A percentile compares a stretch with the other conserved stretches of the same genome.
Conservation (phyloP, 345 rosid genomes). For the Adansonia digitata region DNA sequence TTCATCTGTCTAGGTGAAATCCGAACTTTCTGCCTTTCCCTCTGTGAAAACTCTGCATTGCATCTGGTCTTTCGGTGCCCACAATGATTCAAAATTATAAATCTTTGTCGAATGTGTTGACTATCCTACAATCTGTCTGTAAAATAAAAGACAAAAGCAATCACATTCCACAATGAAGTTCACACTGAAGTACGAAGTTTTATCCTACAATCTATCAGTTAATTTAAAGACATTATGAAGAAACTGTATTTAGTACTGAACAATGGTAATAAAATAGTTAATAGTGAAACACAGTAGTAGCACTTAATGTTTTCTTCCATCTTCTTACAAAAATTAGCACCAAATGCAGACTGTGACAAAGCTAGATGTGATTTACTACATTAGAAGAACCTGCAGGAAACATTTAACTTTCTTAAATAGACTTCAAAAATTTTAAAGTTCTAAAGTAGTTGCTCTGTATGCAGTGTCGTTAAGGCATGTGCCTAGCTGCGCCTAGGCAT, state of each 20-base stretch:
- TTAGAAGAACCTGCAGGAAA: conserved; percentile 39
- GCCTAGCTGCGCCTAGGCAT: too few relatives aligned
- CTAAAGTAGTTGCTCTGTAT: background rate
- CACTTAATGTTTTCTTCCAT: conserved; percentile 53
- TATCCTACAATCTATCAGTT: conserved; percentile 1
- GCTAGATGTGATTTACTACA: conserved; percentile 29
- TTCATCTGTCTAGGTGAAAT: conserved; percentile 32
- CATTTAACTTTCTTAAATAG: conserved; percentile 16
- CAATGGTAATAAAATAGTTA: conserved; percentile 10
- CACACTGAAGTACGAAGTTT: background rate
- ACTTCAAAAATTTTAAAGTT: background rate
- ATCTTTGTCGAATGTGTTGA: conserved; percentile 34
- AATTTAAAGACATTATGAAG: conserved; percentile 13
- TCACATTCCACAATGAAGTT: conserved; percentile 9
- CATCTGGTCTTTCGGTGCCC: conserved; percentile 20
- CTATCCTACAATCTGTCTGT: conserved; percentile 42
- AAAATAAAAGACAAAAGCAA: conserved; percentile 16
- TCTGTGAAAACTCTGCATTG: conserved; percentile 24
- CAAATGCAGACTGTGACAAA: conserved; percentile 39
- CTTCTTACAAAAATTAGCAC: conserved; percentile 32
- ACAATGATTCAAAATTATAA: conserved; percentile 22
- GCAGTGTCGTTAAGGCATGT: too few relatives aligned
- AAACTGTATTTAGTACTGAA: background rate
- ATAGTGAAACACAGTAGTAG: conserved; percentile 13
- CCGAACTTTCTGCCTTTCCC: conserved; percentile 17